Conservation (phyloP, 176 grass and related monocot genomes). For the Ananas comosus region DNA sequence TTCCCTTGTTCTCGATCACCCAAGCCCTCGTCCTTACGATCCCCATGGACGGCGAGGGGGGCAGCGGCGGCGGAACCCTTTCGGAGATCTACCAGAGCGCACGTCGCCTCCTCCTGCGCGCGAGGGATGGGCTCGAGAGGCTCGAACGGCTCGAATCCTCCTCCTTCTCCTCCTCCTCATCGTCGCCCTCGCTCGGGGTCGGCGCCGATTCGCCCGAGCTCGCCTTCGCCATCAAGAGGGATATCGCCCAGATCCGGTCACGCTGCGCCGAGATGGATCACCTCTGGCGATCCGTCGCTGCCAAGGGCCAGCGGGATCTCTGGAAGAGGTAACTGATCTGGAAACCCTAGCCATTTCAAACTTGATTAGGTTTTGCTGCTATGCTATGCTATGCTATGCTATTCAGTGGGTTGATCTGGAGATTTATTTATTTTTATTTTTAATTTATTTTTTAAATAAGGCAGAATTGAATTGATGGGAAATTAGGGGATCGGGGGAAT, state of each 20-base stretch:
- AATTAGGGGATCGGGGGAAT: too few species aligned
- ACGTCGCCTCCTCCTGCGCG: slow-evolving; percentile 55
- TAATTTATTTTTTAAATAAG: too few species aligned
- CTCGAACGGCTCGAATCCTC: slow-evolving; percentile 61
- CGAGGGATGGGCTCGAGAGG: slow-evolving; percentile 51
- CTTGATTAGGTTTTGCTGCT: neutral
- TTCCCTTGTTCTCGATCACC: slow-evolving; percentile 8
- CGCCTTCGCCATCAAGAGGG: slow-evolving; percentile 32
- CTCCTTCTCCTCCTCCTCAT: slow-evolving; percentile 46
- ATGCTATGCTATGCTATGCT: neutral
- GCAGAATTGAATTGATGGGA: too few species aligned
- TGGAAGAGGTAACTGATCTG: slow-evolving; percentile 73
- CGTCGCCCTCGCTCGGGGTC: slow-evolving; percentile 35
- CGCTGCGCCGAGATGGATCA: slow-evolving; percentile 91
- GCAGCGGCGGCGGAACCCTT: slow-evolving; percentile 47
- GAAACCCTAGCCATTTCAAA: neutral
- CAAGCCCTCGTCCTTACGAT: neutral
- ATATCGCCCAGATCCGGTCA: slow-evolving; percentile 84
- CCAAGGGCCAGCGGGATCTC: slow-evolving; percentile 77
- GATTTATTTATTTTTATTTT: neutral
- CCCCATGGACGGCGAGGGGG: slow-evolving; percentile 45
- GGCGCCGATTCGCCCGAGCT: slow-evolving; percentile 30
- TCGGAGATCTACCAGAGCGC: slow-evolving; percentile 96
- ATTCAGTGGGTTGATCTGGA: neutral
- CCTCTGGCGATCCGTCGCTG: slow-evolving; percentile 75